These are phyloP conservation scores for Leishmania gerbilli DNA, from an alignment of 208 protist species.

Conservation along the genomic window DNA sequence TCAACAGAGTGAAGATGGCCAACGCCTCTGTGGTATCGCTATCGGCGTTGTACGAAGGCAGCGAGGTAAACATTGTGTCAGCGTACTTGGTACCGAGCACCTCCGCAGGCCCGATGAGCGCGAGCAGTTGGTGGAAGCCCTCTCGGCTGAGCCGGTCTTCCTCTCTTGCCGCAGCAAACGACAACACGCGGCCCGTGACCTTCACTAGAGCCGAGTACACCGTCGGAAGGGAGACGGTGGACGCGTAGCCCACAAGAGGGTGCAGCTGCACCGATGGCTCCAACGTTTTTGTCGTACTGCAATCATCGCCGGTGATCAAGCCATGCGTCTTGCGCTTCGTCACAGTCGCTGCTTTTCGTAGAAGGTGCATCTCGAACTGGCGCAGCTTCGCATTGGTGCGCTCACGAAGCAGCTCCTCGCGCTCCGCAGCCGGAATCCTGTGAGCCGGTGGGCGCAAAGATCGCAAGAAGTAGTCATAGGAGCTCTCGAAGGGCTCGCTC, in stretches of 20 bases:
- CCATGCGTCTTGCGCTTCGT: background rate
- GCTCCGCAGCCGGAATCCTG: conserved; percentile 13
- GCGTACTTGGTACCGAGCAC: conserved; percentile 55
- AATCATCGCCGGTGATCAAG: background rate
- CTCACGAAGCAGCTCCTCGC: conserved; percentile 15
- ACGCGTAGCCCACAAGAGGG: conserved; percentile 67
- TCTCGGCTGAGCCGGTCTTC: conserved; percentile 2
- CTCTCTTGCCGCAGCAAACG: background rate
- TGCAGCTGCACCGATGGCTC: conserved; percentile 20
- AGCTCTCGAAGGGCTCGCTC: conserved; percentile 44
- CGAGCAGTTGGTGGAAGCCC: conserved; percentile 43
- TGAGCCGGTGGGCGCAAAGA: conserved; percentile 29
- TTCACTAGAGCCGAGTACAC: conserved; percentile 44
- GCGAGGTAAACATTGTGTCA: conserved; percentile 36
- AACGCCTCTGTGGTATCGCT: conserved; percentile 31
- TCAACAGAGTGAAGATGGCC: conserved; percentile 57
- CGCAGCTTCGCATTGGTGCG: conserved; percentile 31
- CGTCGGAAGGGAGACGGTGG: conserved; percentile 44
- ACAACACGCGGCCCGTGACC: conserved; percentile 27
- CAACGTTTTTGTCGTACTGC: background rate
- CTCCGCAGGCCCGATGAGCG: conserved; percentile 19
- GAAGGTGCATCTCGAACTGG: conserved; percentile 41
- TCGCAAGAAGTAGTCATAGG: conserved; percentile 68
- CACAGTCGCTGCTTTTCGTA: background rate
- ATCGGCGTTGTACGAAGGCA: conserved; percentile 30